Percentiles rank a stretch among this genome's conserved stretches.
Conservation (phyloP, 495 filamentous ascomycete genomes). For the Aspergillus hancockii region DNA sequence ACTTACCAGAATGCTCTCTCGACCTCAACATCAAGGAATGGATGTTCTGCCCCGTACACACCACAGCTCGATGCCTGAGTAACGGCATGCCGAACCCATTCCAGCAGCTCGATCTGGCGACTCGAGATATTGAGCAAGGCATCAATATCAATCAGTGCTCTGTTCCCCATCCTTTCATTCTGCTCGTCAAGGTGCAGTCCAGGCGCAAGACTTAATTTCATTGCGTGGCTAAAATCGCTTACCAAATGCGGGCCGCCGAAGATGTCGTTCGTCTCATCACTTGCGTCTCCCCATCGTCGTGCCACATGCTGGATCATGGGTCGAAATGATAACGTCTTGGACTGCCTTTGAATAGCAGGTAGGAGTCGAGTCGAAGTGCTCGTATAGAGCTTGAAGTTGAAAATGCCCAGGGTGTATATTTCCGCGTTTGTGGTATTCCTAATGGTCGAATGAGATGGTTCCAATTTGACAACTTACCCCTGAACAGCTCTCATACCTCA, state of each 20-base stretch:
- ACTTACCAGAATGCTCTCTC: slow-evolving; percentile 3
- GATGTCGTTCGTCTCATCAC: slow-evolving; percentile 2
- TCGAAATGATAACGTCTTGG: slow-evolving; percentile 4
- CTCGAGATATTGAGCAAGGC: background rate
- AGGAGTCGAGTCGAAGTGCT: slow-evolving; percentile 1
- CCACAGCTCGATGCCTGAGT: slow-evolving; percentile 1
- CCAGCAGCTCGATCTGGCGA: slow-evolving; percentile 1
- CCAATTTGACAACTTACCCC: no score
- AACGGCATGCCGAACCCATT: slow-evolving; percentile 7
- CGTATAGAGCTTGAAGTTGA: slow-evolving; percentile 7
- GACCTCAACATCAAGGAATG: background rate
- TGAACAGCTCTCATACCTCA: background rate
- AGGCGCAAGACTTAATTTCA: background rate
- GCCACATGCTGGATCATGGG: slow-evolving; percentile 1
- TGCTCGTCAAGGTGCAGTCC: background rate
- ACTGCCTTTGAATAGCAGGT: slow-evolving; percentile 1
- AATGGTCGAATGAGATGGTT: no score
- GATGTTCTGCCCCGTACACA: slow-evolving; percentile 1
- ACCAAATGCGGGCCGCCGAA: slow-evolving; percentile 6
- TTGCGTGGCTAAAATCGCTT: background rate
- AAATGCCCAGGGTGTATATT: background rate
- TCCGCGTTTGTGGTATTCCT: background rate
- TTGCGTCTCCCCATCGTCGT: background rate
- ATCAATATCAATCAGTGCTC: background rate
- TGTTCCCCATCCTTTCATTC: slow-evolving; percentile 3